Evolutionary conservation across 2,329 filamentous ascomycete genomes (phyloP).

Genomic region (Chaetomium globosum): DNA sequence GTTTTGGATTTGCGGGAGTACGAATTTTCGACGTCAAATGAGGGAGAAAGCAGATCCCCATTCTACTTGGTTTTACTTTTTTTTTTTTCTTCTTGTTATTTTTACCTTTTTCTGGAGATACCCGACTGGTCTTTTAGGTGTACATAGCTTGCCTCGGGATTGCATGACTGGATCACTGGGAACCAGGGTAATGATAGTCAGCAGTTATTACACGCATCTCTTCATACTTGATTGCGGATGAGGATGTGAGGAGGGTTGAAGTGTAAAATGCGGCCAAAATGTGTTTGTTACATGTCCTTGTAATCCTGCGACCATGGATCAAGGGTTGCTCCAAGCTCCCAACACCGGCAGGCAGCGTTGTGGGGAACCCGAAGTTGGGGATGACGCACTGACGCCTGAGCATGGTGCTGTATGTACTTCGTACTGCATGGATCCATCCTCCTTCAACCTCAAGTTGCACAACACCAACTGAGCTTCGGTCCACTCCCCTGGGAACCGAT

Average conservation of each 20-base stretch:
- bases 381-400: slow-evolving; percentile 17
- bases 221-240: neutral
- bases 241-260: neutral
- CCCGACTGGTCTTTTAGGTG: slow-evolving; percentile 24
- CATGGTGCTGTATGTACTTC: neutral
- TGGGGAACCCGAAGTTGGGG: slow-evolving; percentile 6
- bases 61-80: slow-evolving; percentile 4
- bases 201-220: neutral
- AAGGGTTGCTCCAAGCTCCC: neutral
- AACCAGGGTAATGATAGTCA: slow-evolving; percentile 17
- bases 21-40: neutral
- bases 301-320: no score
- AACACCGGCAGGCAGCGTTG: slow-evolving; percentile 5
- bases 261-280: neutral
- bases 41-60: neutral
- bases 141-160: slow-evolving; percentile 22
- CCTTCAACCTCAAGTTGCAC: neutral
- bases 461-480: slow-evolving; percentile 9
- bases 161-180: slow-evolving; percentile 13
- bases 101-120: slow-evolving; percentile 29
- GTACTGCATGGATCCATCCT: neutral
- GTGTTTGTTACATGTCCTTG: neutral
- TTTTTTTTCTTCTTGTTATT: slow-evolving; percentile 1
- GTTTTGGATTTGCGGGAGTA: neutral
- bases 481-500: neutral